Base-by-base conservation (phyloP, 352 stramenopile genomes). In the Halophytophthora batemanensis region DNA sequence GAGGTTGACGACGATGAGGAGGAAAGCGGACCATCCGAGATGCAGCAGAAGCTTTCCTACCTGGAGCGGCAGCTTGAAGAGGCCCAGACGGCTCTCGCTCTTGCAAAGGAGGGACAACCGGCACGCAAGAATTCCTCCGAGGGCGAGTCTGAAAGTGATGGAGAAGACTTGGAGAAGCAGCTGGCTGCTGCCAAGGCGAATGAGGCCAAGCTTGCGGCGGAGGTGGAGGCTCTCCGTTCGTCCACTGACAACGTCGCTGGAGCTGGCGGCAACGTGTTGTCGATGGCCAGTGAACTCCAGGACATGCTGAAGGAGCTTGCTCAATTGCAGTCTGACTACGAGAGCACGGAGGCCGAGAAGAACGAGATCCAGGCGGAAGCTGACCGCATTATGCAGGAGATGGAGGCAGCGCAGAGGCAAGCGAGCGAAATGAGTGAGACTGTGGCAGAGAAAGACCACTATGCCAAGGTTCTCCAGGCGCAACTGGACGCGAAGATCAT, bases 401-500 rank as follows among this genome's bases (percentile, higher is more conserved):
- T 73, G 6, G 61, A 71, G 1, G 48, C 52, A 14, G 42, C 48
- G 14, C 62, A 63, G 28, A 53, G 38, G 1, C 61, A 77, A 50
- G 50, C 62, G 31, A 59, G 52, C 15, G 61, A 78, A 18, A 64
- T 77, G 52, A 75, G 74, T 21, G 54, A 74, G 18, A 41, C 53
- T 1, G 59, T 71, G 45, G 60, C 59, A 18, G 66, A 75, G 51
- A 72, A 69, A 31, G 62, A 74, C 13, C 54, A 77, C 18, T 56
- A 67, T 19, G 54, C 59, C 2, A 76, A 82, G 49, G 65, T 82
- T 11, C 47, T 77, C 14, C 64, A 76, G 23, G 68, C 71, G 18
- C 61, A 70, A 7, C 52, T 86, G 18, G 70, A 84, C 54, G 56
- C 58, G 12, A 74, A 81, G 45, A 17, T 76, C 10, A 61, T 71